Percentiles rank a stretch among this genome's conserved stretches.
Evolutionary conservation across 2,329 filamentous ascomycete species (phyloP).

Genomic region (Trichoderma sp.): DNA sequence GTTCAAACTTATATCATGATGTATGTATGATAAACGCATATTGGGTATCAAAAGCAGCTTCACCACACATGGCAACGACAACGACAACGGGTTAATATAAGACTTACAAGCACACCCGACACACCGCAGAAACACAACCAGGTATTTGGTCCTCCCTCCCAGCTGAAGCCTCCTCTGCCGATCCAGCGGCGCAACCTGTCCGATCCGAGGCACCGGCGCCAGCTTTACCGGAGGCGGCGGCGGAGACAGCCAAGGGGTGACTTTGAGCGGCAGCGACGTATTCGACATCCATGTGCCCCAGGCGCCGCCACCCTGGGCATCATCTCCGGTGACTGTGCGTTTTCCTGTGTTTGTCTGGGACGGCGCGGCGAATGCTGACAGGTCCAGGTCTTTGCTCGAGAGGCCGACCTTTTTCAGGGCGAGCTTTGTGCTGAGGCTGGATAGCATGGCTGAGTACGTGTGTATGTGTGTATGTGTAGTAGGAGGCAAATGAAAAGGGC

Average conservation of each 20-base stretch:
- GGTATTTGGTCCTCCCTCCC: slow-evolving; percentile 42
- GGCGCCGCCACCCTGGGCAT: slow-evolving; percentile 21
- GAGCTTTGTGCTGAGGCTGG: slow-evolving; percentile 55
- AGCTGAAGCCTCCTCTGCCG: slow-evolving; percentile 43
- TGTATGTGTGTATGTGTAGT: not conserved
- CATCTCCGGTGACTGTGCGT: not conserved
- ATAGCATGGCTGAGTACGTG: slow-evolving; percentile 44
- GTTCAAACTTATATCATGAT: not conserved
- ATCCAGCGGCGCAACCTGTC: slow-evolving; percentile 48
- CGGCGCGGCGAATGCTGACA: slow-evolving; percentile 30
- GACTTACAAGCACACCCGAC: slow-evolving; percentile 47
- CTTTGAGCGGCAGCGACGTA: slow-evolving; percentile 41
- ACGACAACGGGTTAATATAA: not conserved
- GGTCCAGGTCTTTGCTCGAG: slow-evolving; percentile 48
- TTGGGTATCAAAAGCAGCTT: not conserved
- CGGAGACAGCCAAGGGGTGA: slow-evolving; percentile 53
- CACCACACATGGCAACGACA: not conserved
- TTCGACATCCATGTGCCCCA: slow-evolving; percentile 50
- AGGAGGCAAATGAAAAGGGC: not conserved
- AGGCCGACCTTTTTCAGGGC: slow-evolving; percentile 57
- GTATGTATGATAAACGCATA: not conserved
- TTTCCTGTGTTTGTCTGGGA: slow-evolving; percentile 21
- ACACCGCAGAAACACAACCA: slow-evolving; percentile 53
- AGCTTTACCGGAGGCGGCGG: slow-evolving; percentile 49
- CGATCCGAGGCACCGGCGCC: slow-evolving; percentile 44